Evolutionary conservation across 768 basidiomycete genomes (phyloP), one percentile per base, ranked within the genome.

Genomic region (Gloeostereum incarnatum): DNA sequence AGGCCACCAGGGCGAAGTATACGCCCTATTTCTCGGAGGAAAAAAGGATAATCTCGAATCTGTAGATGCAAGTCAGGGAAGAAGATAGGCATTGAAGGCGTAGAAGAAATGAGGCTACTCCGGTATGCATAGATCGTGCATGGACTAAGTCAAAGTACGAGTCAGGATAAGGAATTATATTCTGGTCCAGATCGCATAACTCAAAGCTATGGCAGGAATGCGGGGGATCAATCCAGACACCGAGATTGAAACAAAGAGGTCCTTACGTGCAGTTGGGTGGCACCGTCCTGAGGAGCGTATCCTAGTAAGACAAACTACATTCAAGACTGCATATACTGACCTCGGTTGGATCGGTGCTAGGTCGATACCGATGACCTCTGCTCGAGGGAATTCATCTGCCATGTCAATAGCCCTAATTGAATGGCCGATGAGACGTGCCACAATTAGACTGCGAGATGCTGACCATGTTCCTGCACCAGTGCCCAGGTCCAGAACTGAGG

Each of bases 221-320:
- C 30, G 20, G 16, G n/a, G n/a, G n/a, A n/a, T n/a, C n/a, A n/a
- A n/a, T n/a, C 35, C 36, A 25, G 35, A 47, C 43, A 33, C n/a
- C 39, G 37, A 9, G 20, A 32, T 35, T 18, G 26, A 33, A 23
- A 35, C 22, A 35, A 14, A 23, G 29, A 25, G 21, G 47, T 40
- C 62, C 80, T 61, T 67, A 81, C 79, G 75, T 75, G 80, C 79
- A 82, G 45, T 82, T 82, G 13, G 71, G 69, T 30, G 80, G 80
- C 18, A 82, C 80, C 24, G 63, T 62, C 45, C 79, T 82, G 52
- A 30, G 43, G 48, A 36, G 38, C 41, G 35, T 22, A 27, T 19
- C 43, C 48, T 38, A 55, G 46, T 36, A 20, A 44, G 10, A 8
- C 8, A 23, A 6, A 11, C 2, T 14, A 14, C 7, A 24, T 20